Evolutionary conservation across 2,329 filamentous ascomycete genomes (phyloP).

Genomic region (Emydomyces testavorans): DNA sequence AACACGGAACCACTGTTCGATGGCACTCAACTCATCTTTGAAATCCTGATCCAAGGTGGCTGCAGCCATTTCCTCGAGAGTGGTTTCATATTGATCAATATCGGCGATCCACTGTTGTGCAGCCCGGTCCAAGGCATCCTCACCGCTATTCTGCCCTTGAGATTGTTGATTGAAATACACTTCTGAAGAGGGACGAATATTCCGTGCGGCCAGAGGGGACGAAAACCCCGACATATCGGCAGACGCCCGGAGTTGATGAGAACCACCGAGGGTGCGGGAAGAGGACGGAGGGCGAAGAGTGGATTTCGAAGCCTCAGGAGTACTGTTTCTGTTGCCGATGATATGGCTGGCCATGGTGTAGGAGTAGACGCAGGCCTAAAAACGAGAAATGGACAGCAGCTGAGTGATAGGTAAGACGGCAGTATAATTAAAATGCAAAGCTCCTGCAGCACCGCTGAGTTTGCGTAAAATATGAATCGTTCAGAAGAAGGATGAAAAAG

Average conservation of each 20-base stretch:
- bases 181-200: conserved; percentile 85
- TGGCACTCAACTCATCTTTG: conserved; percentile 96
- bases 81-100: conserved; percentile 98
- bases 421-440: conserved; percentile 23
- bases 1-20: conserved; percentile 98
- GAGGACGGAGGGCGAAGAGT: conserved; percentile 75
- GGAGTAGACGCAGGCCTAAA: background rate
- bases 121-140: conserved; percentile 84
- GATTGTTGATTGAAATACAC: conserved; percentile 73
- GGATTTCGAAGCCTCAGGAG: conserved; percentile 75
- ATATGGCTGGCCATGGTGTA: conserved; percentile 52
- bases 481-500: conserved; percentile 14
- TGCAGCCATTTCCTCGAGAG: conserved; percentile 95
- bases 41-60: conserved; percentile 98
- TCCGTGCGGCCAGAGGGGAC: conserved; percentile 59
- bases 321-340: conserved; percentile 87
- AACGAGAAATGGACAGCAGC: background rate
- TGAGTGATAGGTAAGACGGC: conserved; percentile 4
- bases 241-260: conserved; percentile 82
- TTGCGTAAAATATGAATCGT: conserved; percentile 24
- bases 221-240: conserved; percentile 86
- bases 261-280: conserved; percentile 63
- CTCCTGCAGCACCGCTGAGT: conserved; percentile 75
- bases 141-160: conserved; percentile 55
- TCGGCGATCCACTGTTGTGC: conserved; percentile 98